phyloP scores from a whole-genome alignment of 768 basidiomycete species.

The Termitomyces sp. region DNA sequence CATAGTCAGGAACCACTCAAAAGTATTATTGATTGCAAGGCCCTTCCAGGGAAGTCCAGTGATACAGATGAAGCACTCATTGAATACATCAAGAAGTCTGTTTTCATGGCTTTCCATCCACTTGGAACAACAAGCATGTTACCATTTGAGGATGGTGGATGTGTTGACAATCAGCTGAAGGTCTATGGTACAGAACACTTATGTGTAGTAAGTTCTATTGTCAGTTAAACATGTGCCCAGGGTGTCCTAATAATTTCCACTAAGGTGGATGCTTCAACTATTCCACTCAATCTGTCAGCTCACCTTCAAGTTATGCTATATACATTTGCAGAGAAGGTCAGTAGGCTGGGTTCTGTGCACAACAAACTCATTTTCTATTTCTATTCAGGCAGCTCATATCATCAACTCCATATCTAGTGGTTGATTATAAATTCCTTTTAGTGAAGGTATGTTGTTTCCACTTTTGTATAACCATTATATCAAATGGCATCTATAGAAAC shows the following conservation, averaged over 20 bases:
- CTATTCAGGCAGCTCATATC: too few species aligned
- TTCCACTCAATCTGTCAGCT: constrained; percentile 20
- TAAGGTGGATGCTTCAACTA: constrained; percentile 19
- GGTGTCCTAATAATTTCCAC: too few species aligned
- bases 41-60: constrained; percentile 7
- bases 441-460: too few species aligned
- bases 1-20: constrained; percentile 4
- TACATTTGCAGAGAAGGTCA: constrained; percentile 24
- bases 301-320: constrained; percentile 8
- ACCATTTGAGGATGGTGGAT: too few species aligned
- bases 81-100: constrained; percentile 4
- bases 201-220: not conserved
- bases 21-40: constrained; percentile 9
- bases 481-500: too few species aligned
- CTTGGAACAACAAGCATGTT: too few species aligned
- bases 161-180: constrained; percentile 24
- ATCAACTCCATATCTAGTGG: too few species aligned
- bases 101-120: constrained; percentile 4
- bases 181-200: constrained; percentile 23
- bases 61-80: not conserved
- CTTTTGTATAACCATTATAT: too few species aligned
- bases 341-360: not conserved
- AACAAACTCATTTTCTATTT: too few species aligned
- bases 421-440: too few species aligned
- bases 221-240: not conserved